Conservation (phyloP, 2,329 filamentous ascomycete genomes). For the Myriosclerotinia scirpicola region DNA sequence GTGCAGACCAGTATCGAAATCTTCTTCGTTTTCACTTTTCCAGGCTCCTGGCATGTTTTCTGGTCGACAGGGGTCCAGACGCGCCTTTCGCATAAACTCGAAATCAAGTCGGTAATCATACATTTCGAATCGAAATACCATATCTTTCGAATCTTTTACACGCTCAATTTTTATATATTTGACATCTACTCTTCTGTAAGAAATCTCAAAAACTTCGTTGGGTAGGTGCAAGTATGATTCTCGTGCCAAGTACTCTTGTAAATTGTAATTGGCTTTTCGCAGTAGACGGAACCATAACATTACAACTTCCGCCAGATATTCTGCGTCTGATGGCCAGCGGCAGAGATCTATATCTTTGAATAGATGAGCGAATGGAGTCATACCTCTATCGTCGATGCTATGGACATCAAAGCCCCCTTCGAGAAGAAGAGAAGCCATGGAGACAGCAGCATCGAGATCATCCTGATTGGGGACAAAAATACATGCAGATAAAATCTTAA, state of each 20-base stretch:
- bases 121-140: background rate
- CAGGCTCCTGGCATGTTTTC: background rate
- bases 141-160: background rate
- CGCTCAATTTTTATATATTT: background rate
- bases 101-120: background rate
- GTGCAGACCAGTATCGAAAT: background rate
- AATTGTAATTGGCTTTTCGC: background rate
- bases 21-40: background rate
- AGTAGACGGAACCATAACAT: slow-evolving; percentile 1
- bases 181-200: background rate
- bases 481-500: background rate
- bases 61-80: background rate
- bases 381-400: no score
- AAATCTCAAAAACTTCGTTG: background rate
- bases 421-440: background rate
- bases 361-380: background rate
- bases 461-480: background rate
- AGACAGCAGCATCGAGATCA: background rate
- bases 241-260: background rate
- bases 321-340: background rate
- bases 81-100: background rate
- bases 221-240: background rate
- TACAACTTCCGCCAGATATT: background rate
- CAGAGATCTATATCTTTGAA: background rate
- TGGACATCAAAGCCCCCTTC: background rate